Conservation (phyloP, 495 filamentous ascomycete genomes). For the Parmelia sp. region DNA sequence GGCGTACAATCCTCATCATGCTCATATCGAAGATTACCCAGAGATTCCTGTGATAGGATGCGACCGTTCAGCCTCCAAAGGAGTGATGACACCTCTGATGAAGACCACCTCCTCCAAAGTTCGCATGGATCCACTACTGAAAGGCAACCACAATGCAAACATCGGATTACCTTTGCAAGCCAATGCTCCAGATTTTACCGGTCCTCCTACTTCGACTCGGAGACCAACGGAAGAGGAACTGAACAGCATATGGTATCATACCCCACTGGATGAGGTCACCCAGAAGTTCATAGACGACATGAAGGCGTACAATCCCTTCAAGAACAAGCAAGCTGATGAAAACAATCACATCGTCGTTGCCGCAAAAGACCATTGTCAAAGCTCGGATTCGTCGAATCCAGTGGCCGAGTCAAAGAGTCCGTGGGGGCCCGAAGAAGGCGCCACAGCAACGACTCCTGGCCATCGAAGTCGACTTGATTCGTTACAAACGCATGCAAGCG, state of each 20-base stretch:
- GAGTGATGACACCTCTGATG: background rate
- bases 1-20: background rate
- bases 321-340: background rate
- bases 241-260: background rate
- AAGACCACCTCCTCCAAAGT: background rate
- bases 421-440: slow-evolving; percentile 13
- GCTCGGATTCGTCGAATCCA: background rate
- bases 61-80: background rate
- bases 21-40: slow-evolving; percentile 2
- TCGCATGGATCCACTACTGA: background rate
- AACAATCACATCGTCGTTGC: background rate
- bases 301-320: background rate
- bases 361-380: background rate
- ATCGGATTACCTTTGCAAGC: background rate
- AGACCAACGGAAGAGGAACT: background rate
- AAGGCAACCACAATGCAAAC: background rate
- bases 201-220: background rate
- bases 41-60: background rate
- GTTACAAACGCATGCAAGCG: background rate
- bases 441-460: background rate
- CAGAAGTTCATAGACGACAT: background rate
- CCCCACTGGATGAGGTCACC: slow-evolving; percentile 3
- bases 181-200: background rate
- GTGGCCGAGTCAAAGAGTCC: slow-evolving; percentile 7
- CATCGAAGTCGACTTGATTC: background rate